Percentiles rank a stretch among this genome's conserved stretches.
Evolutionary conservation across 495 filamentous ascomycete genomes (phyloP).

Genomic region (Penicillium alfredii): DNA sequence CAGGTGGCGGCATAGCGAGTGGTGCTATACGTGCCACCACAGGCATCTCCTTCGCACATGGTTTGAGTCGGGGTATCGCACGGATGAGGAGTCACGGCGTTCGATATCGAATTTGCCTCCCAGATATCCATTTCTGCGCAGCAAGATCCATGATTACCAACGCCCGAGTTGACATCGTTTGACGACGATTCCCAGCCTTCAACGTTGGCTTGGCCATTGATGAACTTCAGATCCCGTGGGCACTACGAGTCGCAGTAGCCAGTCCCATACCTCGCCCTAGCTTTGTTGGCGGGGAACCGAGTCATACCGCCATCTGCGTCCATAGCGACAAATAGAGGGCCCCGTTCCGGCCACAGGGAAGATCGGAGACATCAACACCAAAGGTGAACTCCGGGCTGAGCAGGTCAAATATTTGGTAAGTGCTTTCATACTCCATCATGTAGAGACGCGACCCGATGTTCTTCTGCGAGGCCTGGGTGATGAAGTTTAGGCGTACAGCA

Average conservation of each 20-base stretch:
- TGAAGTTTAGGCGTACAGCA: slow-evolving; percentile 48
- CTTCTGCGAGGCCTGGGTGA: slow-evolving; percentile 28
- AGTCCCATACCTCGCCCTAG: slow-evolving; percentile 61
- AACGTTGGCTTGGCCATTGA: slow-evolving; percentile 55
- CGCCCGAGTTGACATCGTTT: slow-evolving; percentile 52
- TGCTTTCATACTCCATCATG: slow-evolving; percentile 44
- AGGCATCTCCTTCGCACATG: slow-evolving; percentile 51
- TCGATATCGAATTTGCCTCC: slow-evolving; percentile 57
- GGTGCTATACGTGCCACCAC: slow-evolving; percentile 41
- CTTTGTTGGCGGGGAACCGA: slow-evolving; percentile 49
- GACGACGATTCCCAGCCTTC: slow-evolving; percentile 51
- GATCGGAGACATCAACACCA: slow-evolving; percentile 55
- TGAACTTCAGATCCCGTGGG: slow-evolving; percentile 56
- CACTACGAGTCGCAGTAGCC: slow-evolving; percentile 73
- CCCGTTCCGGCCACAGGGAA: slow-evolving; percentile 65
- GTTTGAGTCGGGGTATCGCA: slow-evolving; percentile 49
- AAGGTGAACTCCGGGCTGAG: slow-evolving; percentile 59
- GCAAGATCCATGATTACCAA: slow-evolving; percentile 55
- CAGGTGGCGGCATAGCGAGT: slow-evolving; percentile 48
- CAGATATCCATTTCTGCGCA: slow-evolving; percentile 69
- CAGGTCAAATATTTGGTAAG: slow-evolving; percentile 53
- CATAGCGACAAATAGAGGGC: slow-evolving; percentile 64
- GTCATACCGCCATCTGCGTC: slow-evolving; percentile 50
- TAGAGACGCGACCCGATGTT: slow-evolving; percentile 54
- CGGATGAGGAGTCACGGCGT: slow-evolving; percentile 55